phyloP scores from a whole-genome alignment of 2,329 filamentous ascomycete species.

The Cadophora gregata region DNA sequence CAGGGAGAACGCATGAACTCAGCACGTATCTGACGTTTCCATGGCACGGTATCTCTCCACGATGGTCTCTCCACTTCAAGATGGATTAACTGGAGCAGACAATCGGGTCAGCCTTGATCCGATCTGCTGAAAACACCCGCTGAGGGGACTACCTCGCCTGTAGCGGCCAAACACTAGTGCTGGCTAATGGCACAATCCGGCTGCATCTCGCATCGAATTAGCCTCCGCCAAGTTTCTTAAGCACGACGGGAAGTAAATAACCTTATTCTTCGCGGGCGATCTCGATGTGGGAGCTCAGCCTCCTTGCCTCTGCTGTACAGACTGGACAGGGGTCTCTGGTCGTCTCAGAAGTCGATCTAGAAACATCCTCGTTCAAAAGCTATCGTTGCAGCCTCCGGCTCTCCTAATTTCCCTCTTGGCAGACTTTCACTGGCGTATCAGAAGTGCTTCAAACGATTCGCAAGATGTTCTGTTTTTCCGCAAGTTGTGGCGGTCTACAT shows the following conservation, averaged over 20 bases:
- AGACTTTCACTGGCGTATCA: not conserved
- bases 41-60: not conserved
- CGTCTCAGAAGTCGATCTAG: constrained; percentile 1
- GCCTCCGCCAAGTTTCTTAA: not conserved
- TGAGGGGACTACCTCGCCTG: not conserved
- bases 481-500: not conserved
- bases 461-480: constrained; percentile 4
- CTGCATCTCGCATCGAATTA: not conserved
- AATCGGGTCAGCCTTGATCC: constrained; percentile 4
- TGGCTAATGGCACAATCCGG: not conserved
- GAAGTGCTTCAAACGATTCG: not conserved
- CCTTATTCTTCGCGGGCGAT: constrained; percentile 1
- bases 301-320: not conserved
- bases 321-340: not conserved
- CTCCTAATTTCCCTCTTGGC: not conserved
- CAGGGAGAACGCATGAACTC: constrained; percentile 10
- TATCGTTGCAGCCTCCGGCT: not conserved
- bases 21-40: constrained; percentile 11
- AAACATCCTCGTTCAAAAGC: not conserved
- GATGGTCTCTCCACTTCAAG: not conserved
- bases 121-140: not conserved
- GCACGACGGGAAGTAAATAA: constrained; percentile 7
- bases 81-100: not conserved
- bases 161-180: not conserved
- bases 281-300: not conserved